Conservation (phyloP, 495 filamentous ascomycete genomes). For the Penicillium cinerascens region DNA sequence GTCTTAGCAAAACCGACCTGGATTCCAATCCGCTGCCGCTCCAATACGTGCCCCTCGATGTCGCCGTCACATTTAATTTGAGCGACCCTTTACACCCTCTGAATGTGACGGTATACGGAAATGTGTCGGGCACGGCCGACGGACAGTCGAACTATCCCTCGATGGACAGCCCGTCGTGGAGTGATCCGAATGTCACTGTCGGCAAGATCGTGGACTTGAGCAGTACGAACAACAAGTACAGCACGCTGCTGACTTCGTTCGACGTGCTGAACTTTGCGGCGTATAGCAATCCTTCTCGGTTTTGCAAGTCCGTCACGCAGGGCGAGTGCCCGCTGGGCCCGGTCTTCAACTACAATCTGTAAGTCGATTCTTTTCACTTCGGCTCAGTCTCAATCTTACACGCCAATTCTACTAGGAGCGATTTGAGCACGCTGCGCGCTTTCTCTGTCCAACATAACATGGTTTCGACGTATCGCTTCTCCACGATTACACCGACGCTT, state of each 20-base stretch:
- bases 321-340: conserved; percentile 72
- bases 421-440: conserved; percentile 55
- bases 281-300: conserved; percentile 48
- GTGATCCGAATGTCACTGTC: conserved; percentile 52
- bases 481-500: conserved; percentile 70
- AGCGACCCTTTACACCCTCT: conserved; percentile 60
- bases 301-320: conserved; percentile 62
- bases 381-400: not conserved
- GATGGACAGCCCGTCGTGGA: conserved; percentile 47
- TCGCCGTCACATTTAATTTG: conserved; percentile 70
- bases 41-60: conserved; percentile 75
- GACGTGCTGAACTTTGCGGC: conserved; percentile 72
- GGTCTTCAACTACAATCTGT: conserved; percentile 61
- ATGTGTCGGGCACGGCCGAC: conserved; percentile 67
- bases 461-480: conserved; percentile 76
- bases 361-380: conserved; percentile 24
- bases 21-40: conserved; percentile 52
- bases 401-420: conserved; percentile 32
- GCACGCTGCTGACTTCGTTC: conserved; percentile 66
- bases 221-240: conserved; percentile 52
- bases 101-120: conserved; percentile 81
- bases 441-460: conserved; percentile 78
- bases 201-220: conserved; percentile 73
- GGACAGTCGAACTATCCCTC: conserved; percentile 46
- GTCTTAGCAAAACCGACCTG: conserved; percentile 59